Evolutionary conservation across 306 rosid genomes (phyloP), one percentile per base, ranked within the genome.

Genomic region (Medicago lupulina): DNA sequence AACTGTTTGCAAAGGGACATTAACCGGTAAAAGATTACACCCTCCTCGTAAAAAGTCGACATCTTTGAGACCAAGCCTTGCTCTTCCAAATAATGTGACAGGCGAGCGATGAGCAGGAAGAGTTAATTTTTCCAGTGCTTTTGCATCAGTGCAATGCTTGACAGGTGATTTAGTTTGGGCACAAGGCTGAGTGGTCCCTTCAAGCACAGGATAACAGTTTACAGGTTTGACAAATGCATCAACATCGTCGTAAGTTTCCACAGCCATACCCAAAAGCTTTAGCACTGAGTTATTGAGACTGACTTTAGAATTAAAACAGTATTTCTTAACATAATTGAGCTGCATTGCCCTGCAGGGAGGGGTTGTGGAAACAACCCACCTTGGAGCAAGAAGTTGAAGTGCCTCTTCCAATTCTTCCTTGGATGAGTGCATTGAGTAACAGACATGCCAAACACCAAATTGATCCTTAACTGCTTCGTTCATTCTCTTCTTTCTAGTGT

Each of bases 311-410:
- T 73, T 73, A 39, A 83, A 82, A 81, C 89, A 86, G 55, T 90
- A 82, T 81, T 85, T 88, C 85, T 85, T 85, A 14, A 90, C 90
- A 75, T 89, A 93, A 75, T 63, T 71, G 57, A 93, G 88, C 73
- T 90, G 95, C 89, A 85, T 79, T 66, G 93, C 94, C 83, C 91
- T 83, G 79, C 95, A 93, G 83, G 70, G 81, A 31, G 96, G 92
- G 70, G 96, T 88, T 51, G 95, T 93, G 67, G 98, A 93, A 86
- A 93, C 89, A 75, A 90, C 92, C 98, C 96, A 93, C 79, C 86
- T 87, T 62, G 98, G 96, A 55, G 86, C 76, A 67, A 93, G 92
- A 87, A 88, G 88, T 74, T 83, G 88, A 63, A 93, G 88, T 13
- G 92, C 93, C 90, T 92, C 85, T 82, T 93, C 98, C 71, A 93